phyloP scores from a whole-genome alignment of 2,329 filamentous ascomycete genomes.

The Penicillium palitans region DNA sequence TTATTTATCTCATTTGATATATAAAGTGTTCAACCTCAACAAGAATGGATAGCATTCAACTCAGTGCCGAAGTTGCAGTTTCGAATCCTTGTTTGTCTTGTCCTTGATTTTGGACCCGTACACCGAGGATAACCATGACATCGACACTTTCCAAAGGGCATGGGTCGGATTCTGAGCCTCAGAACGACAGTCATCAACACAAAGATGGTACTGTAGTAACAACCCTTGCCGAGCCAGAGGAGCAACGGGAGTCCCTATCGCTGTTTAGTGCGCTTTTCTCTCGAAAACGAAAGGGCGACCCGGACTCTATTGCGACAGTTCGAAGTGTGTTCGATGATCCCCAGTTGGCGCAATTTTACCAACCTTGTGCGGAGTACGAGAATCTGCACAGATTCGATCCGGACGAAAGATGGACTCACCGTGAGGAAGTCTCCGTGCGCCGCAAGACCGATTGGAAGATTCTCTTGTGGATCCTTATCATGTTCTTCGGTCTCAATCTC shows the following conservation, averaged over 20 bases:
- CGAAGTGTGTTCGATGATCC: constrained; percentile 47
- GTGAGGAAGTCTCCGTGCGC: constrained; percentile 26
- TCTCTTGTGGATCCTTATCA: constrained; percentile 47
- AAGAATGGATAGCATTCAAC: background rate
- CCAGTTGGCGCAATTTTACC: constrained; percentile 35
- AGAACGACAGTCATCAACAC: background rate
- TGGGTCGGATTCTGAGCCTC: background rate
- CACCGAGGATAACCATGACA: background rate
- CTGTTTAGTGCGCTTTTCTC: constrained; percentile 29
- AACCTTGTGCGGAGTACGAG: constrained; percentile 32
- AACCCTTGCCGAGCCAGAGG: constrained; percentile 6
- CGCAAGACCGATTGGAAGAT: constrained; percentile 37
- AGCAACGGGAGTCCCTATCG: constrained; percentile 1
- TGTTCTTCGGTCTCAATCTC: constrained; percentile 41
- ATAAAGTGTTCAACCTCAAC: background rate
- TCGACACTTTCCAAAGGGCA: background rate
- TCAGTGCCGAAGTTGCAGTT: background rate
- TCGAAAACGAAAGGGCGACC: constrained; percentile 13
- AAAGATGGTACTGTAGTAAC: background rate
- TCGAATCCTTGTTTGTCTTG: background rate
- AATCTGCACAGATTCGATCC: constrained; percentile 42
- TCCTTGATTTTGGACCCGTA: background rate
- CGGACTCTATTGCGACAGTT: constrained; percentile 23
- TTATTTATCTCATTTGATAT: background rate
- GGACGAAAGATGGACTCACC: constrained; percentile 30